These are phyloP conservation scores for Ophiostoma ulmi DNA, from an alignment of 2,329 filamentous ascomycete species.

Conservation along the genomic window DNA sequence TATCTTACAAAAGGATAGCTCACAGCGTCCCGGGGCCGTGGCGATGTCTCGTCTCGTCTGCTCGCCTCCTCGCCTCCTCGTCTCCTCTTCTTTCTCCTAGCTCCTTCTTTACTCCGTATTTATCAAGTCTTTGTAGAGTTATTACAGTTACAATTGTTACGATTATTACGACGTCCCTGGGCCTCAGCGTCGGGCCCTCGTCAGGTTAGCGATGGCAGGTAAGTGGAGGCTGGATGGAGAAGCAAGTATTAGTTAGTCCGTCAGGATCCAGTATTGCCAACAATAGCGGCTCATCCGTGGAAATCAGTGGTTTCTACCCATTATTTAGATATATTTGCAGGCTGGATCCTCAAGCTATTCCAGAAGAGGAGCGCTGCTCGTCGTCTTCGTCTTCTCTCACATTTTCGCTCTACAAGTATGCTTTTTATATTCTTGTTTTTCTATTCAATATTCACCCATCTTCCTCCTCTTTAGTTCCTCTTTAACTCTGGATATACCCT, in stretches of 20 bases:
- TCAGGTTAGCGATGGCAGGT: constrained; percentile 1
- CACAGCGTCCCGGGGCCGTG: constrained; percentile 3
- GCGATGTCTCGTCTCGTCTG: constrained; percentile 5
- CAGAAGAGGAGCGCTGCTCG: constrained; percentile 21
- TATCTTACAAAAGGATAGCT: neutral
- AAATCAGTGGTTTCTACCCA: neutral
- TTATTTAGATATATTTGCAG: neutral
- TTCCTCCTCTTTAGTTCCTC: neutral
- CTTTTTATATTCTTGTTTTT: neutral
- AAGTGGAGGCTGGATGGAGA: neutral
- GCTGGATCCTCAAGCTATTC: constrained; percentile 17
- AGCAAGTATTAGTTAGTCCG: neutral
- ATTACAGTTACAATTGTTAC: neutral
- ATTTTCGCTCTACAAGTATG: neutral
- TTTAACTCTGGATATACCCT: neutral
- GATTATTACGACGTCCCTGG: constrained; percentile 10
- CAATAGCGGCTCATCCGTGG: neutral
- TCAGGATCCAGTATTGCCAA: neutral
- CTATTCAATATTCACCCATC: neutral
- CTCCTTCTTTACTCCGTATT: neutral
- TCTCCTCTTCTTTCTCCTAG: constrained; percentile 1
- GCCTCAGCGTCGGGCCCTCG: constrained; percentile 16
- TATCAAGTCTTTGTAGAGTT: neutral
- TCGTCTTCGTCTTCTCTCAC: neutral
- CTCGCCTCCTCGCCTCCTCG: neutral